Evolutionary conservation across 345 rosid genomes (phyloP), one percentile per base, ranked within the genome.

Genomic region (Gossypium turneri): DNA sequence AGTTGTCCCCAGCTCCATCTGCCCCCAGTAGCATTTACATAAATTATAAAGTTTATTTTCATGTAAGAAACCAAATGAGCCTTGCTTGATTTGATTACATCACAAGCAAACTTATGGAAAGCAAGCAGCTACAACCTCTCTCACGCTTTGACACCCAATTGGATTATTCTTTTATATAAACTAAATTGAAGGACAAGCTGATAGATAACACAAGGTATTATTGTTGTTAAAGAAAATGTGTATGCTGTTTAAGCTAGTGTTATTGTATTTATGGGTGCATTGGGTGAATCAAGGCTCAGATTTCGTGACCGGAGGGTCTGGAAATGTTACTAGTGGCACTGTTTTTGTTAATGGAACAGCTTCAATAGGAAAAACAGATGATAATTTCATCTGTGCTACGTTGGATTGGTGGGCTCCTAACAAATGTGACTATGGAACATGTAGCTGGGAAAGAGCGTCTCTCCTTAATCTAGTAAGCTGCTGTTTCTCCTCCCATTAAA

Each of bases 381-480:
- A 91, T 24, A 92, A 91, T 84, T 95, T 89, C 80, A 80, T 95
- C 67, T 93, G 99, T 73, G 98, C 98, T 72, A 95, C 98, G 57
- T 56, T 95, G 75, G 99, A 95, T 79, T 95, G 99, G 99, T 95
- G 98, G 99, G 97, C 99, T 61, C 94, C 97, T 58, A 86, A 93
- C 79, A 95, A 95, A 86, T 95, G 99, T 79, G 98, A 95, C 78
- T 95, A 93, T 76, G 99, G 92, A 29, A 89, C 89, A 70, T 95
- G 97, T 72, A 82, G 87, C 77, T 95, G 99, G 99, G 94, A 76
- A 70, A 87, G 79, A 73, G 88, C 98, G 82, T 93, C 98, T 76
- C 89, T 95, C 69, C 92, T 93, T 74, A 95, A 93, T 81, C 91
- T 95, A 86, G 99, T 95, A 51, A 65, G 51, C 61, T 10, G 45